Base-by-base conservation (phyloP, 176 grass and related monocot genomes). In the Eleusine coracana region DNA sequence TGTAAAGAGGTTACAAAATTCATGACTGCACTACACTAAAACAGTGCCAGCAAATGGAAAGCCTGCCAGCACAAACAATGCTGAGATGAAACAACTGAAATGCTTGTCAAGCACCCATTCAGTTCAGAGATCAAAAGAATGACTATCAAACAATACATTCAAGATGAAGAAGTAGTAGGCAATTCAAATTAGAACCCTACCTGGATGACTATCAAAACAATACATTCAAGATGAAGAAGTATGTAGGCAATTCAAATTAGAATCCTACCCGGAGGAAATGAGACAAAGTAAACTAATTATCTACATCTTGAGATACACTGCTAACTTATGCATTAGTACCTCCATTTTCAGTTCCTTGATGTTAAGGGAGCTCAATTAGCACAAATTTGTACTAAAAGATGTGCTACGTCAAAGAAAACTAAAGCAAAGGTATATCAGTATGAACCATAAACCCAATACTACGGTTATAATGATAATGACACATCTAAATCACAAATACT, bases 211-310 rank as follows among this genome's bases (percentile, higher is more conserved):
- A 48, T 10, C 17, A 21, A 70, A 85, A 34, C 0, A 27, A 70
- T 20, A 62, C 10, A 75, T 38, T 68, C 10, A 34, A 37, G 18
- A 82, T n/a, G 52, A 29, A 37, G 5, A 68, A 10, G 29, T 40
- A 23, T 34, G 14, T 16, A 7, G 21, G 37, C 36, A 42, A 59
- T 76, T 41, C 36, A 28, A 62, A 62, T 38, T 10, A 77, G 6
- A 44, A 11, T 0, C 74, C 37, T 44, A 44, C 3, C 21, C 21
- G 29, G 5, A 62, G 4, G 37, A 18, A 51, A 59, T 5, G 5
- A 62, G n/a, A 58, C 42, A 14, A 81, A 45, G 11, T 18, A 86
- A 73, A 66, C 29, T 46, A 75, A 50, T 42, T 42, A 59, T 38
- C 21, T 46, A 18, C 4, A 61, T 81, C 72, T 59, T 2, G 17